These are phyloP conservation scores for Phytopythium mirpurense DNA, from an alignment of 352 stramenopile genomes.

Conservation along the genomic window DNA sequence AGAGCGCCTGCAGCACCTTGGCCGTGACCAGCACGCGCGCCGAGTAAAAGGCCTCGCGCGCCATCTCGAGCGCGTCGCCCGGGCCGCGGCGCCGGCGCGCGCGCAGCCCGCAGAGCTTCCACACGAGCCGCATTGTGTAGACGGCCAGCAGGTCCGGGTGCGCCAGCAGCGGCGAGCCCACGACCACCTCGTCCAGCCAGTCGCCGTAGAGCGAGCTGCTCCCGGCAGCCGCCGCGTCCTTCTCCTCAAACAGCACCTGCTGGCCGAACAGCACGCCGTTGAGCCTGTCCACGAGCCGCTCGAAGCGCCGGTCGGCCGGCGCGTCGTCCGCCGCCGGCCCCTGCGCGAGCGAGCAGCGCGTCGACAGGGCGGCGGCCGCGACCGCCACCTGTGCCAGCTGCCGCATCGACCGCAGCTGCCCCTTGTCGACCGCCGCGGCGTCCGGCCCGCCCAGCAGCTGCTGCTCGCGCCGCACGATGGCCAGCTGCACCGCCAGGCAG, in stretches of 20 bases:
- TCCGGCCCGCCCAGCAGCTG: conserved; percentile 24
- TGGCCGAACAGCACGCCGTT: conserved; percentile 69
- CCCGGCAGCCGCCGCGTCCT: conserved; percentile 19
- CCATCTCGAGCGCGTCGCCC: conserved; percentile 30
- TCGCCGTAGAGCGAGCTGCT: conserved; percentile 12
- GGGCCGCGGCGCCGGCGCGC: conserved; percentile 5
- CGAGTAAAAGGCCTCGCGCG: conserved; percentile 53
- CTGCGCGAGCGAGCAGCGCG: conserved; percentile 34
- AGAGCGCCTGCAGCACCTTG: conserved; percentile 52
- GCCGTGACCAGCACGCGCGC: conserved; percentile 51
- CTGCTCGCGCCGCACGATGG: conserved; percentile 40
- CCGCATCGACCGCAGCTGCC: conserved; percentile 56
- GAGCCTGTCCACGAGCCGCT: conserved; percentile 36
- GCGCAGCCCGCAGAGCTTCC: conserved; percentile 23
- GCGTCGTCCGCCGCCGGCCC: conserved; percentile 38
- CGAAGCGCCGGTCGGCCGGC: conserved; percentile 32
- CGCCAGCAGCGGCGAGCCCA: conserved; percentile 36
- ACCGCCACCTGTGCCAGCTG: conserved; percentile 39
- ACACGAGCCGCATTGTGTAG: conserved; percentile 47
- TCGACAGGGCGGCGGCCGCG: conserved; percentile 34
- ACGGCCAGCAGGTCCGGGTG: conserved; percentile 46
- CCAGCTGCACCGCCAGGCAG: conserved; percentile 52
- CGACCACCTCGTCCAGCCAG: conserved; percentile 17
- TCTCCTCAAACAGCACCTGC: conserved; percentile 66
- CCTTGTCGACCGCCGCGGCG: conserved; percentile 21